Evolutionary conservation across 768 basidiomycete genomes (phyloP).

Genomic region (Russula compacta): DNA sequence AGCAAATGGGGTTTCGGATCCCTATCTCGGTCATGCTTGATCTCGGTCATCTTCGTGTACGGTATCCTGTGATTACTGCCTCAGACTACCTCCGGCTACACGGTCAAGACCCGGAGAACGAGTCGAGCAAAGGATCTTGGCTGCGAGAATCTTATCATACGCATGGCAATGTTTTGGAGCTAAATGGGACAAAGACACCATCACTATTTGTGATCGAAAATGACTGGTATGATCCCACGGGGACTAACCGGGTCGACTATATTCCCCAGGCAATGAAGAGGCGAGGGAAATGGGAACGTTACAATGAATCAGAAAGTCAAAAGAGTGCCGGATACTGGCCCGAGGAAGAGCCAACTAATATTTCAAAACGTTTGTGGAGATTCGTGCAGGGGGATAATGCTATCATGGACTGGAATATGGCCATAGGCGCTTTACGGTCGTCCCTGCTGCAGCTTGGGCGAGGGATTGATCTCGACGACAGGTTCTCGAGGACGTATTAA

Average conservation of each 20-base stretch:
- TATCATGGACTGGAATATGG: slow-evolving; percentile 6
- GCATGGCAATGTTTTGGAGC: slow-evolving; percentile 23
- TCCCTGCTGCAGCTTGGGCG: neutral
- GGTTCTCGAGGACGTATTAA: slow-evolving; percentile 27
- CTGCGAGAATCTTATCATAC: slow-evolving; percentile 28
- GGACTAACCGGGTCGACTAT: slow-evolving; percentile 32
- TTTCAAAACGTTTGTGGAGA: neutral
- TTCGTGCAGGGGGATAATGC: neutral
- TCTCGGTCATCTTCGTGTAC: slow-evolving; percentile 31
- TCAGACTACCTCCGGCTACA: slow-evolving; percentile 38
- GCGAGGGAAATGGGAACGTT: slow-evolving; percentile 26
- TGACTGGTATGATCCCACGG: slow-evolving; percentile 31
- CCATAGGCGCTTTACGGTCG: neutral
- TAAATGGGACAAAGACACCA: slow-evolving; percentile 17
- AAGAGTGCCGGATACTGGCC: slow-evolving; percentile 15
- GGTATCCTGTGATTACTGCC: slow-evolving; percentile 31
- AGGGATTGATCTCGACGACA: slow-evolving; percentile 20
- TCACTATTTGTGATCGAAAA: slow-evolving; percentile 32
- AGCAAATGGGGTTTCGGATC: slow-evolving; percentile 31
- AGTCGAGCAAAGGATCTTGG: slow-evolving; percentile 33
- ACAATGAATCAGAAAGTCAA: slow-evolving; percentile 13
- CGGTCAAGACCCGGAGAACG: slow-evolving; percentile 27
- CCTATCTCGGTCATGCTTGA: slow-evolving; percentile 35
- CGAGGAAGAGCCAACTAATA: neutral
- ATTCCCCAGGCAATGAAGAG: slow-evolving; percentile 27